Conservation (phyloP, 768 basidiomycete species). For the Boletus pseudopeckii region DNA sequence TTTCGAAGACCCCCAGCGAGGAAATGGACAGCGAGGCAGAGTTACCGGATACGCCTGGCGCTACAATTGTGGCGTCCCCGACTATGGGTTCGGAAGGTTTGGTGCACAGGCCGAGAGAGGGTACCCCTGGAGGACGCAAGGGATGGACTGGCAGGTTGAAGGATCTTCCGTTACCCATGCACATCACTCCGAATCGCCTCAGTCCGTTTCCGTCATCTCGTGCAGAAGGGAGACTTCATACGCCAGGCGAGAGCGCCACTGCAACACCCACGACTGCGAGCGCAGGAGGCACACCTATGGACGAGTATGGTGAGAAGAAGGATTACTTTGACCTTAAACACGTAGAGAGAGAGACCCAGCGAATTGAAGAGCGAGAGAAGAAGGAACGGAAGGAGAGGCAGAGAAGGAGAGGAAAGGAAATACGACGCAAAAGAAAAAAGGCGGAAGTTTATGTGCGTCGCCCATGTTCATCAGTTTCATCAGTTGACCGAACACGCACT, state of each 20-base stretch:
- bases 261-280: conserved; percentile 19
- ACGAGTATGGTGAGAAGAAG: conserved; percentile 19
- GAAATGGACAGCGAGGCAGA: conserved; percentile 10
- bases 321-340: conserved; percentile 33
- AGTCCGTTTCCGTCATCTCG: conserved; percentile 8
- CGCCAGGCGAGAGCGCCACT: conserved; percentile 17
- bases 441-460: conserved; percentile 70
- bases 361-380: conserved; percentile 20
- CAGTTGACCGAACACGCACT: background rate
- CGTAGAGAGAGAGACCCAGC: conserved; percentile 25
- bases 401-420: conserved; percentile 32
- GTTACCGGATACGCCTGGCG: conserved; percentile 15
- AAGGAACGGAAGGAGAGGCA: conserved; percentile 39
- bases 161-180: conserved; percentile 36
- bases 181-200: conserved; percentile 13
- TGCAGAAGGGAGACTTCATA: conserved; percentile 4
- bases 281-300: conserved; percentile 14
- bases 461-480: background rate
- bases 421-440: conserved; percentile 58
- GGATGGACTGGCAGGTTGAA: conserved; percentile 39
- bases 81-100: conserved; percentile 6
- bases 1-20: conserved; percentile 1
- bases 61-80: conserved; percentile 17
- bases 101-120: background rate
- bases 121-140: conserved; percentile 15